Base-by-base conservation (phyloP, 768 basidiomycete genomes). In the Mycena sanguinolenta region DNA sequence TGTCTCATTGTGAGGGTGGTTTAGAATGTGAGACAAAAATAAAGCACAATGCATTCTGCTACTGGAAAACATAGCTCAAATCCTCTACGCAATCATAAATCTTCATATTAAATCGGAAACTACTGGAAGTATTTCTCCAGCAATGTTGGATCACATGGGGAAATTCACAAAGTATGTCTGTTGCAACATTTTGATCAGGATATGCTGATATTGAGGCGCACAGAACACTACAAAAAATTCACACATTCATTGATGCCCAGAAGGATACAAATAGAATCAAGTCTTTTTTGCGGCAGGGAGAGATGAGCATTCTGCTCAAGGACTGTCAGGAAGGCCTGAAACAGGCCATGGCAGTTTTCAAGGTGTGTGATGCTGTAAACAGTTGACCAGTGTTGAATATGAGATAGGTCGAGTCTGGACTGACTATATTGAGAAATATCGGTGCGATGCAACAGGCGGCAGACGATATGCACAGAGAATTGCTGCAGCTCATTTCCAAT, bases 171-270 rank as follows among this genome's bases (percentile, higher is more conserved):
- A 21, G 49, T 50, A 27, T 4, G 49, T 50, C 14, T 9, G 23
- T n/a, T 6, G 6, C n/a, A 13, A 12, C 8, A 10, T 9, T 6
- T 8, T 50, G 3, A 50, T n/a, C n/a, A n/a, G 27, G 8, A 50
- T 9, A 19, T 14, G 16, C 16, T 50, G 8, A 50, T 13, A 19
- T 25, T 27, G 23, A 19, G 16, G 25, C 12, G 14, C 49, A 25
- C 53, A 55, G 53, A 34, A 34, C 53, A 19, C 53, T 55, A 8
- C 53, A 55, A 30, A 55, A 34, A 12, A 32, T 34, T 10, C 53
- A 32, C n/a, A 55, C 53, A n/a, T 55, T 55, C 19, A 21, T 55
- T 55, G 53, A 55, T 1, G 53, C 53, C 16, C 53, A 55, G 34
- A 32, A 21, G 21, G 53, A 55, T 7, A 30, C 30, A 7, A 55